Conservation (phyloP, 441 rosid species). For the Biscutella laevigata region DNA sequence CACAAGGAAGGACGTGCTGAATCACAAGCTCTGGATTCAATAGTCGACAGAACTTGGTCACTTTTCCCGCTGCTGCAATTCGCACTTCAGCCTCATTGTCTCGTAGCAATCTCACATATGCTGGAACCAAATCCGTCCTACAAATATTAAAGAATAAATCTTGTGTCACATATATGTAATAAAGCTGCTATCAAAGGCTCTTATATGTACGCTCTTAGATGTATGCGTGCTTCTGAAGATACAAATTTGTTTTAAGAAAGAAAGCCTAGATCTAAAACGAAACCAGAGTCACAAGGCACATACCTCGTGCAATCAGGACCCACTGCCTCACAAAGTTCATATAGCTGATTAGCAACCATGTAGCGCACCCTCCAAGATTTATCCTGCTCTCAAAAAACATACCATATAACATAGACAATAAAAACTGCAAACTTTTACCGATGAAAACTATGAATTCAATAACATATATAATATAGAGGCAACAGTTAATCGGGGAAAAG, state of each 20-base stretch:
- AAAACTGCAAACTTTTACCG: not conserved
- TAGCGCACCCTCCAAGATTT: slow-evolving; percentile 98
- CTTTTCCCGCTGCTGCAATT: slow-evolving; percentile 95
- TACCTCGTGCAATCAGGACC: slow-evolving; percentile 94
- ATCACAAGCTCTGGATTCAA: slow-evolving; percentile 78
- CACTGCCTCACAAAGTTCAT: slow-evolving; percentile 91
- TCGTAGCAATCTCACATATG: slow-evolving; percentile 79
- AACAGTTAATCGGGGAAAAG: not conserved
- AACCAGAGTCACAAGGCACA: not conserved
- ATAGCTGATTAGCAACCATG: slow-evolving; percentile 96
- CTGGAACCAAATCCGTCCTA: slow-evolving; percentile 86
- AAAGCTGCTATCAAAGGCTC: not conserved
- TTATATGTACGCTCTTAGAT: not conserved
- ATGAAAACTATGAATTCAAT: not conserved
- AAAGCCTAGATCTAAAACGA: not conserved
- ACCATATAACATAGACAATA: not conserved
- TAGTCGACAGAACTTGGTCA: slow-evolving; percentile 75
- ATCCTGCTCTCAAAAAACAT: slow-evolving; percentile 43
- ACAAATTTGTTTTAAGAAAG: not conserved
- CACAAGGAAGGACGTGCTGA: slow-evolving; percentile 88
- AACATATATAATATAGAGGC: not conserved
- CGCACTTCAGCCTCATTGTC: slow-evolving; percentile 99
- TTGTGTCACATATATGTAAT: not conserved
- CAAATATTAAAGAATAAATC: not conserved
- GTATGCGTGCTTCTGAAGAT: not conserved